A percentile compares a stretch with the other conserved stretches of the same genome.
Evolutionary conservation across 371 early-diverging fungal species (phyloP).

Genomic region (Racocetra persica): DNA sequence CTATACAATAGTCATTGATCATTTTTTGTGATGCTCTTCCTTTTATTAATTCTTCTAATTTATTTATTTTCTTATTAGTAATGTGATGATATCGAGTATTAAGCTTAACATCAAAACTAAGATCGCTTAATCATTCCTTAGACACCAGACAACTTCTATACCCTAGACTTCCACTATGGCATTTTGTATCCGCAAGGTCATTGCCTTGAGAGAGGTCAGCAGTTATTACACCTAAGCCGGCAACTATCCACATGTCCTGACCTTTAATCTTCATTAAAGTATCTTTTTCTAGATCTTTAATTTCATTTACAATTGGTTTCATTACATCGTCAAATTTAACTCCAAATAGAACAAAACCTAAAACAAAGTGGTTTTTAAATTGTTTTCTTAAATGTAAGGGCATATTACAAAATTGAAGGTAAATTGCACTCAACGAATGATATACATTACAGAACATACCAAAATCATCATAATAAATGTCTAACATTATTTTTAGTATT

Average conservation of each 20-base stretch:
- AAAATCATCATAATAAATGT: not conserved
- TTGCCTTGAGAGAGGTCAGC: not conserved
- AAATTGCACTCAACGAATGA: not conserved
- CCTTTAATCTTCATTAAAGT: not conserved
- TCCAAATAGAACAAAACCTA: not conserved
- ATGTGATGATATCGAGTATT: not conserved
- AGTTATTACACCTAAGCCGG: not conserved
- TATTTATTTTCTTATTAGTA: not conserved
- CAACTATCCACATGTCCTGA: not conserved
- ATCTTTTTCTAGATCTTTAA: conserved; percentile 1
- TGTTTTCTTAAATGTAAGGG: not conserved
- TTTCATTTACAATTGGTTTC: not conserved
- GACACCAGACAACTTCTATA: not conserved
- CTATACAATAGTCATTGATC: not conserved
- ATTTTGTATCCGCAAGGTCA: not conserved
- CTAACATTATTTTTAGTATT: not conserved
- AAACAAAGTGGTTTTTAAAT: conserved; percentile 1
- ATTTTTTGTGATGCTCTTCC: too few species aligned
- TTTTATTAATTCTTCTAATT: not conserved
- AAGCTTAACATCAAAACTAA: not conserved
- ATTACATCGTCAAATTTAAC: not conserved
- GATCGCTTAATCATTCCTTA: not conserved
- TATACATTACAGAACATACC: not conserved
- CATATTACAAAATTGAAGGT: conserved; percentile 8
- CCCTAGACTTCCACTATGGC: not conserved